phyloP scores from a whole-genome alignment of 129 eudicot species.

The Silybum marianum region DNA sequence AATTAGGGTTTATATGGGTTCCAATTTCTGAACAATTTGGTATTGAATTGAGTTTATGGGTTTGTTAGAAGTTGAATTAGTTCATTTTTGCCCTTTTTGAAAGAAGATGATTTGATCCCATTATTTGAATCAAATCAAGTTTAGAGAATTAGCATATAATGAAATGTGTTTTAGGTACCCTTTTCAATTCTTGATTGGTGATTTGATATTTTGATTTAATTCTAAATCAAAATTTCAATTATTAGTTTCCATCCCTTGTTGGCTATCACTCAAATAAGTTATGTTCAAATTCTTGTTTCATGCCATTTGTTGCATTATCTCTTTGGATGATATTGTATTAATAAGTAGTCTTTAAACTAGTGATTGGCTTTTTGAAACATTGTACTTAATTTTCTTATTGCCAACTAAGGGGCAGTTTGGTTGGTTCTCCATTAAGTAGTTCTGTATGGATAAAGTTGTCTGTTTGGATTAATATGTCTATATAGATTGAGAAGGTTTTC shows the following conservation, averaged over 20 bases:
- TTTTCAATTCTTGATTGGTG: background rate
- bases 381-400: background rate
- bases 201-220: background rate
- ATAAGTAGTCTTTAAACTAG: background rate
- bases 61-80: background rate
- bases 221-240: background rate
- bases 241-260: background rate
- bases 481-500: too few species aligned
- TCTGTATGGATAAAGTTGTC: too few species aligned
- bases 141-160: background rate
- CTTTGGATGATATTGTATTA: background rate
- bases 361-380: background rate
- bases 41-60: background rate
- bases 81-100: background rate
- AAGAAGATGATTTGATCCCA: background rate
- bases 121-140: slow-evolving; percentile 1
- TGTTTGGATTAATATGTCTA: too few species aligned
- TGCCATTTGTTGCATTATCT: background rate
- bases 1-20: background rate
- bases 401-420: background rate
- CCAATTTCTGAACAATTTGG: background rate
- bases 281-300: background rate
- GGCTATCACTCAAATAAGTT: background rate
- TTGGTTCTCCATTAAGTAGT: too few species aligned
- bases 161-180: background rate